Conservation (phyloP, 805 yeast species). For the Lipomyces kockii region DNA sequence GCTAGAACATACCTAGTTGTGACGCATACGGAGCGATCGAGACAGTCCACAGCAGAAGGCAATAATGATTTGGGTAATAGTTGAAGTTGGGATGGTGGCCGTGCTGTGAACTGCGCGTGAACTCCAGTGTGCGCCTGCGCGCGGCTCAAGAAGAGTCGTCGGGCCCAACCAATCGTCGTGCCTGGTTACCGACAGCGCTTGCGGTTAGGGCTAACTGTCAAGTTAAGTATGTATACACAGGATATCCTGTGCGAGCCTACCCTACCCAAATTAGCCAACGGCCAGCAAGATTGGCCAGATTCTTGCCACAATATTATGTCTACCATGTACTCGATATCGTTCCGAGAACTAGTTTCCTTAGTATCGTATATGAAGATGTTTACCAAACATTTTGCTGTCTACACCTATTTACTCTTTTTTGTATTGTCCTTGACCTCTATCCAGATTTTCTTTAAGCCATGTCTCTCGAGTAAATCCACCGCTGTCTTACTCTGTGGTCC, state of each 20-base stretch:
- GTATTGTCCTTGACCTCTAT: constrained; percentile 60
- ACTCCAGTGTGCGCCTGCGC: not conserved
- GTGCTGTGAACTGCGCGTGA: not conserved
- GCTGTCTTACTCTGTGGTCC: constrained; percentile 80
- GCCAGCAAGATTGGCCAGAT: too few species aligned
- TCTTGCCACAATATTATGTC: too few species aligned
- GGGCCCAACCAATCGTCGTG: not conserved
- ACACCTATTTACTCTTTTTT: constrained; percentile 18
- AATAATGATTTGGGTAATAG: not conserved
- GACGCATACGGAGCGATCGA: not conserved
- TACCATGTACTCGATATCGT: too few species aligned
- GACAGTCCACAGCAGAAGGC: not conserved
- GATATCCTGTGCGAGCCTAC: too few species aligned
- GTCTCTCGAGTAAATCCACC: constrained; percentile 59
- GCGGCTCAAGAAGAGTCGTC: not conserved
- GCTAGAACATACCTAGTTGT: not conserved
- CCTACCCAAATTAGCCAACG: too few species aligned
- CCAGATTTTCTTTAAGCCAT: constrained; percentile 69
- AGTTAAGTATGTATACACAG: too few species aligned
- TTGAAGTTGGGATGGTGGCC: not conserved
- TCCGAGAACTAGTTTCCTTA: not conserved
- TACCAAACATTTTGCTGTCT: not conserved
- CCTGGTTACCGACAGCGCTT: not conserved
- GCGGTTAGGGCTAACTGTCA: not conserved
- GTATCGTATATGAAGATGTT: too few species aligned